Percentiles rank a stretch among this genome's conserved stretches.
Conservation (phyloP, 805 yeast genomes). For the Priceomyces haplophilus region DNA sequence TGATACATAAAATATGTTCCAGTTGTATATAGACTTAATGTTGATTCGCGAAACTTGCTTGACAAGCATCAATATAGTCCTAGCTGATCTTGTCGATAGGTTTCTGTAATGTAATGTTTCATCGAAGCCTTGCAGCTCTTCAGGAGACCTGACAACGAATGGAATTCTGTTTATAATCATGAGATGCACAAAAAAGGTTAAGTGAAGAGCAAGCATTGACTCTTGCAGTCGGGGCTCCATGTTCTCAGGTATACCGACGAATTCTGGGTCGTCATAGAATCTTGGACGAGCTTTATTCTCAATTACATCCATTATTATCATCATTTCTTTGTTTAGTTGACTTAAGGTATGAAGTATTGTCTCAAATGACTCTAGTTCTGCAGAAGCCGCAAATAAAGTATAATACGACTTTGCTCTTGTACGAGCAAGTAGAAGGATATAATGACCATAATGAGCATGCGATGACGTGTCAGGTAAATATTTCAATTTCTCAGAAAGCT, state of each 20-base stretch:
- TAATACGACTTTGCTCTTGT: conserved; percentile 30
- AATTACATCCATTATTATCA: conserved; percentile 19
- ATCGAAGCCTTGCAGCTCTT: conserved; percentile 14
- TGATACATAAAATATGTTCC: conserved; percentile 32
- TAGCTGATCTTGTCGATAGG: conserved; percentile 31
- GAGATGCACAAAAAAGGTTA: conserved; percentile 33
- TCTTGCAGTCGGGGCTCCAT: background rate
- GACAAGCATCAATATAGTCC: conserved; percentile 32
- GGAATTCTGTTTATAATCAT: conserved; percentile 38
- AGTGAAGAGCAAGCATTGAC: conserved; percentile 19
- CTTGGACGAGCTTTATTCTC: conserved; percentile 23
- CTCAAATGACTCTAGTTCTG: conserved; percentile 14
- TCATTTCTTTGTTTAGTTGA: conserved; percentile 28
- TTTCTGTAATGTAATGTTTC: conserved; percentile 23
- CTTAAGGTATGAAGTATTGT: conserved; percentile 21
- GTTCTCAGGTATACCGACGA: conserved; percentile 9
- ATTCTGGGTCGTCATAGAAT: conserved; percentile 32
- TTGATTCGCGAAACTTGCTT: conserved; percentile 18
- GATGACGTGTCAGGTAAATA: background rate
- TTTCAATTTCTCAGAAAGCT: background rate
- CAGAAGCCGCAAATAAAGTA: conserved; percentile 26
- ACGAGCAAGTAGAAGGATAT: conserved; percentile 11
- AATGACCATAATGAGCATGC: background rate
- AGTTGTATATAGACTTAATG: conserved; percentile 22
- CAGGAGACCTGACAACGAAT: conserved; percentile 14